These are phyloP conservation scores for Gentiana macrophylla DNA, from an alignment of 257 asterid species.

Conservation along the genomic window DNA sequence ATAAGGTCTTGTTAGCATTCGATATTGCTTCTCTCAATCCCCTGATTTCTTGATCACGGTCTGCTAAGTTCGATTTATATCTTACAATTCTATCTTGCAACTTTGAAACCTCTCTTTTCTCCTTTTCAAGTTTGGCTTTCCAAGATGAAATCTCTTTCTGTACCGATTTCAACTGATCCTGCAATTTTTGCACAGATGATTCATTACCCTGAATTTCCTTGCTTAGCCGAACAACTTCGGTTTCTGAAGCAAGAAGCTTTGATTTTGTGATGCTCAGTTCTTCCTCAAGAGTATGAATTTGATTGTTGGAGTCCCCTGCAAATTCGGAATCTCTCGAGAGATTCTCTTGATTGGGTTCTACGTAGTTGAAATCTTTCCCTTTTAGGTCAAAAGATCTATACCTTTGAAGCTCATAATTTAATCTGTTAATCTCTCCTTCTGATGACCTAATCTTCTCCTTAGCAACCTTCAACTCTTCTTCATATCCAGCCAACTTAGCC, in stretches of 20 bases:
- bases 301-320: conserved; percentile 17
- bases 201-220: conserved; percentile 37
- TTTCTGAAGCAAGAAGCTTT: conserved; percentile 47
- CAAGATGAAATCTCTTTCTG: conserved; percentile 41
- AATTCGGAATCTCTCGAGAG: conserved; percentile 13
- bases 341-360: conserved; percentile 2
- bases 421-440: conserved; percentile 45
- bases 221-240: conserved; percentile 37
- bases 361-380: neutral
- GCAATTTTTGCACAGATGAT: conserved; percentile 25
- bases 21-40: conserved; percentile 56
- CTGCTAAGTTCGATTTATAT: conserved; percentile 59
- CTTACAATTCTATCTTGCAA: conserved; percentile 61
- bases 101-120: conserved; percentile 57
- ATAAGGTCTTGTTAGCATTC: conserved; percentile 68
- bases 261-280: conserved; percentile 31
- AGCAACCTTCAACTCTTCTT: conserved; percentile 51
- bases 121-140: conserved; percentile 51
- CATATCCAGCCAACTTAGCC: conserved; percentile 34
- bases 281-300: conserved; percentile 31
- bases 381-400: conserved; percentile 19
- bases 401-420: conserved; percentile 52
- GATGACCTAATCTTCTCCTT: conserved; percentile 39
- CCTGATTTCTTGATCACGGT: conserved; percentile 80
- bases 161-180: conserved; percentile 48